A percentile compares a stretch with the other conserved stretches of the same genome.
Conservation (phyloP, 2,329 filamentous ascomycete species). For the Fusarium nanum region DNA sequence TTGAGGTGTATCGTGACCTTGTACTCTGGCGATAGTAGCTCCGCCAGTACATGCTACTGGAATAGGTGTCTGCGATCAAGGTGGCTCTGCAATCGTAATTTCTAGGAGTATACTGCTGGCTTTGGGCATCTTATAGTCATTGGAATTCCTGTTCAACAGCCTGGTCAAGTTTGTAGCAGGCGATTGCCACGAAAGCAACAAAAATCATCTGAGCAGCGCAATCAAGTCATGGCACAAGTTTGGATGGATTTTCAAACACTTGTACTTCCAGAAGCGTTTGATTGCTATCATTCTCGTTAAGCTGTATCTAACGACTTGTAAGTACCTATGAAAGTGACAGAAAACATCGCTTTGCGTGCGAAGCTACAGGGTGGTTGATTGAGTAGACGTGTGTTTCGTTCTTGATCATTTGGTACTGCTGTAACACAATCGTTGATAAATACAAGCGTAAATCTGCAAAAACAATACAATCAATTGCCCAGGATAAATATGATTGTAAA, state of each 20-base stretch:
- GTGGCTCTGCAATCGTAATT: background rate
- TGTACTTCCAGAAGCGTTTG: background rate
- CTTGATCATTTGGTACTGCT: background rate
- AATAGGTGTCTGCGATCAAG: background rate
- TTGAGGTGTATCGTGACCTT: background rate
- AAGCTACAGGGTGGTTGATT: background rate
- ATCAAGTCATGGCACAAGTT: background rate
- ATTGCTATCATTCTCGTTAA: too few relatives aligned
- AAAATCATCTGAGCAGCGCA: background rate
- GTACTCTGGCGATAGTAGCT: background rate
- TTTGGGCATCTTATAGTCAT: constrained; percentile 16
- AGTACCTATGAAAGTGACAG: background rate
- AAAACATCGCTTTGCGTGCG: background rate
- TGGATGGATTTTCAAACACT: background rate
- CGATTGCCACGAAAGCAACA: background rate
- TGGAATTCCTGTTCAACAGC: background rate
- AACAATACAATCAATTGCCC: background rate
- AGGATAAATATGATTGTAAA: background rate
- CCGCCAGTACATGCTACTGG: constrained; percentile 3
- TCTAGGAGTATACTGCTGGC: background rate
- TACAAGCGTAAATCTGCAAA: background rate
- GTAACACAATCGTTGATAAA: too few relatives aligned
- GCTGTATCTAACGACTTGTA: too few relatives aligned
- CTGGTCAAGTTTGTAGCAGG: constrained; percentile 7
- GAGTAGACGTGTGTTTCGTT: too few relatives aligned